Percentiles rank a stretch among this genome's conserved stretches.
phyloP scores from a whole-genome alignment of 2,329 filamentous ascomycete genomes.

The Alternaria infectoria region DNA sequence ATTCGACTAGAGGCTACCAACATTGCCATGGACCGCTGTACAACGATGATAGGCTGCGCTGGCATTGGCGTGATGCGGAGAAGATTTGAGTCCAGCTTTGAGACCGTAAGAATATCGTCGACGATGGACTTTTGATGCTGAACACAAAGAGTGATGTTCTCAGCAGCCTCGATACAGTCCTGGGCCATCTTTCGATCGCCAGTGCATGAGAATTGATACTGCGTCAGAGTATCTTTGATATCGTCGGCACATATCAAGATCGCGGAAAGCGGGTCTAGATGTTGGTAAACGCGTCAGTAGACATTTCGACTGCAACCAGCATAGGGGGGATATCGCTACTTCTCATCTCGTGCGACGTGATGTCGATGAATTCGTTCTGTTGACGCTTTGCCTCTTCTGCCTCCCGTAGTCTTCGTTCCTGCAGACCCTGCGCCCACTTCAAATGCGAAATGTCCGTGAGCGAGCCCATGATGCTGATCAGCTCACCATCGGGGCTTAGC shows the following conservation, averaged over 20 bases:
- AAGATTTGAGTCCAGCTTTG: conserved; percentile 40
- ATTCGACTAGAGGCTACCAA: conserved; percentile 6
- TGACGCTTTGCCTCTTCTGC: conserved; percentile 43
- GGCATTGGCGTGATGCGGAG: conserved; percentile 47
- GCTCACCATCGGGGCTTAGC: conserved; percentile 29
- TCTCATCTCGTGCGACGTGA: conserved; percentile 46
- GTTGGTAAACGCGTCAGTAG: neutral
- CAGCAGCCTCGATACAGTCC: conserved; percentile 40
- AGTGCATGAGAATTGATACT: conserved; percentile 20
- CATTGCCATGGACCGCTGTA: conserved; percentile 46
- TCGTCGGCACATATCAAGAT: conserved; percentile 44
- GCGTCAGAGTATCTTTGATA: conserved; percentile 34
- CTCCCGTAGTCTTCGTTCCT: conserved; percentile 34
- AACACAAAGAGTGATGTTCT: conserved; percentile 51
- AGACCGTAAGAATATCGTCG: conserved; percentile 45
- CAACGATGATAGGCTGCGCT: conserved; percentile 44
- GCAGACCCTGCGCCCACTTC: conserved; percentile 46
- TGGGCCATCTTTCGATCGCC: conserved; percentile 21
- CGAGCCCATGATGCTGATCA: conserved; percentile 40
- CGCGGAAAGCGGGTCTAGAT: conserved; percentile 34
- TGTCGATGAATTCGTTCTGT: conserved; percentile 47
- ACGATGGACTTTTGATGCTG: conserved; percentile 46
- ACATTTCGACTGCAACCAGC: neutral
- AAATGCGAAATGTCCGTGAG: conserved; percentile 43
- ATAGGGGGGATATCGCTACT: conserved; percentile 41